Evolutionary conservation across 257 asterid species (phyloP).

Genomic region (Thymus mandschuricus): DNA sequence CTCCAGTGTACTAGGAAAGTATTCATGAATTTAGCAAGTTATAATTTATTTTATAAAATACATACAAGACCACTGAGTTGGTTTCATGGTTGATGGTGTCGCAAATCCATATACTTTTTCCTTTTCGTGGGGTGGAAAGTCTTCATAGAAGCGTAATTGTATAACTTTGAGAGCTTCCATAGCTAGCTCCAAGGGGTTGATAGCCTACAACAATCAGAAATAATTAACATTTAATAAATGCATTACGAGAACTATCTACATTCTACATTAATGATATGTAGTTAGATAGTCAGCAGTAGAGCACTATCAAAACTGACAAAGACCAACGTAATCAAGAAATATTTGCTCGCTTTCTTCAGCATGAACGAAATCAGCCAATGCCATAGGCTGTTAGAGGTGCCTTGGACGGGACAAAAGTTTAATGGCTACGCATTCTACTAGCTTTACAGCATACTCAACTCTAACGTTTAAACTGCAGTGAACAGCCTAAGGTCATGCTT

Average conservation of each 20-base stretch:
- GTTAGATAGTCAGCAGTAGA: constrained; percentile 19
- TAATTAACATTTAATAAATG: neutral
- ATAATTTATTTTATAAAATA: constrained; percentile 27
- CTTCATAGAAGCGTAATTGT: constrained; percentile 72
- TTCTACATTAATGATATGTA: neutral
- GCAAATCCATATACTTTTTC: constrained; percentile 87
- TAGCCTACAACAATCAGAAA: constrained; percentile 57
- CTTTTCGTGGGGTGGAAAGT: constrained; percentile 86
- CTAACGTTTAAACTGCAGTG: constrained; percentile 6
- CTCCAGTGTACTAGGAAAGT: constrained; percentile 19
- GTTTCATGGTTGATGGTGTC: constrained; percentile 98
- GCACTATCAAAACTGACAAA: neutral
- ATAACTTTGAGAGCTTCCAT: constrained; percentile 93
- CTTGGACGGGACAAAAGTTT: neutral
- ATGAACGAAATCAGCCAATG: constrained; percentile 2
- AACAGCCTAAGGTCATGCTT: neutral
- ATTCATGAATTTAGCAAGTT: constrained; percentile 18
- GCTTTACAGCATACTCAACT: neutral
- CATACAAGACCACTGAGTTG: constrained; percentile 97
- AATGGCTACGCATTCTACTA: neutral
- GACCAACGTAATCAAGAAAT: constrained; percentile 5
- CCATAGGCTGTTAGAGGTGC: neutral
- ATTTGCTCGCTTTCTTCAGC: constrained; percentile 1
- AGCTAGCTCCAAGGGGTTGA: constrained; percentile 92
- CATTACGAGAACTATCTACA: constrained; percentile 4